These are phyloP conservation scores for Terana coerulea DNA, from an alignment of 768 basidiomycete genomes.

Conservation along the genomic window DNA sequence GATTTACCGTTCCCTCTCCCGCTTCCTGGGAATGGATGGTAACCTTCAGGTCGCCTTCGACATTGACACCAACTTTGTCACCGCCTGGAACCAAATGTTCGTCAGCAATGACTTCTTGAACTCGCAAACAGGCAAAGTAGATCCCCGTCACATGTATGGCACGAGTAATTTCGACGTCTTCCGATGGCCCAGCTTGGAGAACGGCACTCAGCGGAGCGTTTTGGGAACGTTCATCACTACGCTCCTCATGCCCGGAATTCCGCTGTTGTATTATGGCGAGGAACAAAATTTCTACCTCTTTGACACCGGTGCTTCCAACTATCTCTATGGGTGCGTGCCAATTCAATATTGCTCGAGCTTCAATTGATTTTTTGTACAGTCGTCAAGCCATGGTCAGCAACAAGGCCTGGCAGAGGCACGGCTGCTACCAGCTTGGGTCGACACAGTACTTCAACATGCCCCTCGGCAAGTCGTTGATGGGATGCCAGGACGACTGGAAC, in stretches of 20 bases:
- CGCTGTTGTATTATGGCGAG: conserved; percentile 88
- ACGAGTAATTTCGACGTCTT: conserved; percentile 95
- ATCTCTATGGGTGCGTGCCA: conserved; percentile 72
- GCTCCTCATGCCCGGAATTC: conserved; percentile 83
- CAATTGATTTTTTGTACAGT: conserved; percentile 33
- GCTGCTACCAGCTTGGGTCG: conserved; percentile 88
- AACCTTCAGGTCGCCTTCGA: conserved; percentile 91
- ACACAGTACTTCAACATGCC: conserved; percentile 94
- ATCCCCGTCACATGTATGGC: conserved; percentile 88
- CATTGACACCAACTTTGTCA: conserved; percentile 75
- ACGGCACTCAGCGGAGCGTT: conserved; percentile 74
- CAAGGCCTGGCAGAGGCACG: conserved; percentile 89
- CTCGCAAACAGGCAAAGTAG: conserved; percentile 54
- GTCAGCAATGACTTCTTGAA: conserved; percentile 87
- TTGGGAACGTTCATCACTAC: conserved; percentile 76
- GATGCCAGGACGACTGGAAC: conserved; percentile 90
- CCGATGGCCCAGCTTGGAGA: conserved; percentile 87
- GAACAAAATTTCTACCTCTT: conserved; percentile 88
- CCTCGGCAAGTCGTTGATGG: conserved; percentile 70
- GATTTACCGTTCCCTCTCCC: conserved; percentile 78
- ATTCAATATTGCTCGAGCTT: neutral
- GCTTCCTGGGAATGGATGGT: conserved; percentile 95
- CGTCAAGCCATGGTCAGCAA: conserved; percentile 89
- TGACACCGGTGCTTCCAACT: conserved; percentile 88
- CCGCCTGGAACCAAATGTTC: conserved; percentile 91